A percentile compares a stretch with the other conserved stretches of the same genome.
Evolutionary conservation across 2,329 filamentous ascomycete genomes (phyloP).

Genomic region (Aspergillus japonicus): DNA sequence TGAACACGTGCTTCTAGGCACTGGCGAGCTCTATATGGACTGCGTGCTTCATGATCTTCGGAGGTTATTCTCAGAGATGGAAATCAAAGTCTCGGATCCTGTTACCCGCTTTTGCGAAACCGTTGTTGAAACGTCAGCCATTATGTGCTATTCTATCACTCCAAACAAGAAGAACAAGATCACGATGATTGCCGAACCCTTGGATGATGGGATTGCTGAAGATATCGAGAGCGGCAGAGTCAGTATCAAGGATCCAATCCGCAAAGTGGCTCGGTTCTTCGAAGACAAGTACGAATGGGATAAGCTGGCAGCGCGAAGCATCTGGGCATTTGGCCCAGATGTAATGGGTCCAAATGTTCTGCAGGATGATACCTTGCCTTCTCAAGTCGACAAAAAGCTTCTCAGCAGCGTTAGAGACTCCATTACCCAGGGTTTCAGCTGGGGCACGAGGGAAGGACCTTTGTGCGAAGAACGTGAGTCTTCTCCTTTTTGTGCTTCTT

Average conservation of each 20-base stretch:
- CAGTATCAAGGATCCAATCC: slow-evolving; percentile 86
- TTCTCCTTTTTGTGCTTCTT: background rate
- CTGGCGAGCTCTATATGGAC: slow-evolving; percentile 99
- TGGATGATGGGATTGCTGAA: slow-evolving; percentile 90
- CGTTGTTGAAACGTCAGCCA: slow-evolving; percentile 93
- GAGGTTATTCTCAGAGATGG: slow-evolving; percentile 95
- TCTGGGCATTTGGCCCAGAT: slow-evolving; percentile 98
- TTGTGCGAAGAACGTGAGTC: slow-evolving; percentile 93
- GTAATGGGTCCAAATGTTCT: slow-evolving; percentile 93
- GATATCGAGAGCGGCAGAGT: slow-evolving; percentile 92
- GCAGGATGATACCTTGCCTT: slow-evolving; percentile 92
- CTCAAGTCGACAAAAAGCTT: slow-evolving; percentile 90
- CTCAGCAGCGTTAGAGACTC: slow-evolving; percentile 85
- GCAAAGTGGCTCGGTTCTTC: slow-evolving; percentile 94
- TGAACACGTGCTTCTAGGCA: slow-evolving; percentile 92
- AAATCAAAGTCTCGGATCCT: slow-evolving; percentile 97
- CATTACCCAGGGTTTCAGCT: slow-evolving; percentile 93
- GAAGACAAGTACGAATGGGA: slow-evolving; percentile 98
- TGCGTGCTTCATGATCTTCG: slow-evolving; percentile 95
- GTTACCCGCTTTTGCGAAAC: slow-evolving; percentile 98
- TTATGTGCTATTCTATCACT: slow-evolving; percentile 95
- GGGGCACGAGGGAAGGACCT: slow-evolving; percentile 92
- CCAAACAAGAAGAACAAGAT: slow-evolving; percentile 99
- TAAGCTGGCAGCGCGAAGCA: slow-evolving; percentile 86
- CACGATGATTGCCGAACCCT: slow-evolving; percentile 94